Conservation (phyloP, 2,329 filamentous ascomycete species). For the Aspergillus fijiensis region DNA sequence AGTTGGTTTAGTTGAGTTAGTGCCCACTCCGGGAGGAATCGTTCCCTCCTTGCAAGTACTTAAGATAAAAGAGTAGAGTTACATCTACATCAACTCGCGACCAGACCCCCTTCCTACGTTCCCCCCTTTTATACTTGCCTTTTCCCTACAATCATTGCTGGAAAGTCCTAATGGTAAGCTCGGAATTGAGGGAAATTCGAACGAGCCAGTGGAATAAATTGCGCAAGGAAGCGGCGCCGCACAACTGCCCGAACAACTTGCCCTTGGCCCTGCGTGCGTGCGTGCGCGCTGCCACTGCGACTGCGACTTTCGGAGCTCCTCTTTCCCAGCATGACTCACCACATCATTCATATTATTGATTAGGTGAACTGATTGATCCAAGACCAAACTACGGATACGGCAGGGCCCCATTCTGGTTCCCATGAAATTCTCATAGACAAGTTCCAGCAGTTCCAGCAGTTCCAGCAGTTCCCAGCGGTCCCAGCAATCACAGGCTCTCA, state of each 20-base stretch:
- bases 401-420: neutral
- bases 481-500: neutral
- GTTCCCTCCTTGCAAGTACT: neutral
- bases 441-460: neutral
- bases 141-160: neutral
- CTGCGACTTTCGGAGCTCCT: slow-evolving; percentile 24
- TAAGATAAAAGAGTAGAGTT: neutral
- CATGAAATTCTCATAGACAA: neutral
- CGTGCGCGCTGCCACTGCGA: neutral
- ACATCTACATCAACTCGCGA: neutral
- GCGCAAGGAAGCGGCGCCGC: neutral
- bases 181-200: slow-evolving; percentile 1
- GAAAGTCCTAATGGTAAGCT: neutral
- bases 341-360: neutral
- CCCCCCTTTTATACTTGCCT: neutral
- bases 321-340: slow-evolving; percentile 6
- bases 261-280: slow-evolving; percentile 11
- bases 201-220: slow-evolving; percentile 7
- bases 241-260: neutral
- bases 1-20: neutral
- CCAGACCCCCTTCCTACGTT: neutral
- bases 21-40: neutral
- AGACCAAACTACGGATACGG: neutral
- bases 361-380: neutral
- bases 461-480: neutral